Evolutionary conservation across 139 green algal species (phyloP).

Genomic region (Chlamydomonas sphaeroides): DNA sequence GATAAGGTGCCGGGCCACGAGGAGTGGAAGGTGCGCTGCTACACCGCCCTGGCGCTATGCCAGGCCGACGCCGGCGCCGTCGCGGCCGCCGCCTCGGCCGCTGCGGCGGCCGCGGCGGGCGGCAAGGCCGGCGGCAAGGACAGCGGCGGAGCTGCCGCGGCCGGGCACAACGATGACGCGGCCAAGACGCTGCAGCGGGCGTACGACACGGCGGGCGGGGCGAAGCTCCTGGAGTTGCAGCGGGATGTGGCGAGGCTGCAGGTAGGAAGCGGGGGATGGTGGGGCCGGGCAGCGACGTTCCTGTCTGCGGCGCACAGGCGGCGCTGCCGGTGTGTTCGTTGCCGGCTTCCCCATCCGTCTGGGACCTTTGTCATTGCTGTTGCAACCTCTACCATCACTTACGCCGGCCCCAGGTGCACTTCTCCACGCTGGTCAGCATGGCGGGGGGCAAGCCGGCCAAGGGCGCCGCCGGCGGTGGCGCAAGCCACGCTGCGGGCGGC

Average conservation of each 20-base stretch:
- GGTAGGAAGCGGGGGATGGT: too few relatives aligned
- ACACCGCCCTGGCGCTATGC: slow-evolving; percentile 60
- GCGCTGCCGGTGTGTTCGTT: too few relatives aligned
- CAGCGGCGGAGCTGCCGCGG: neutral
- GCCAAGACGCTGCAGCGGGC: slow-evolving; percentile 52
- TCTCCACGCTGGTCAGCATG: neutral
- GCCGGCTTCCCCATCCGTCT: too few relatives aligned
- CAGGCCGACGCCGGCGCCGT: slow-evolving; percentile 42
- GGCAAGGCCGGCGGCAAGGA: neutral
- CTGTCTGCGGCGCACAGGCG: too few relatives aligned
- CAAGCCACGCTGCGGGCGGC: too few relatives aligned
- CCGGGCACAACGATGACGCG: slow-evolving; percentile 14
- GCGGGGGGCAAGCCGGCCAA: slow-evolving; percentile 29
- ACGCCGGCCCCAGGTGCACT: slow-evolving; percentile 29
- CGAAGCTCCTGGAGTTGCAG: slow-evolving; percentile 43
- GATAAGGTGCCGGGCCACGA: slow-evolving; percentile 61
- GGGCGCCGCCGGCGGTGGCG: neutral
- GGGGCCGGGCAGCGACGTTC: too few relatives aligned
- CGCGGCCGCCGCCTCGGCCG: neutral
- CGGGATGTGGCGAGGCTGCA: slow-evolving; percentile 60
- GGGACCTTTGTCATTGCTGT: too few relatives aligned
- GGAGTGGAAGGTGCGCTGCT: slow-evolving; percentile 62
- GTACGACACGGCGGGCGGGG: slow-evolving; percentile 48
- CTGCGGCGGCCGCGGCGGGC: neutral
- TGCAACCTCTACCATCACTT: too few relatives aligned